These are phyloP conservation scores for Penicillium sp. DNA, from an alignment of 2,329 filamentous ascomycete genomes.

Conservation along the genomic window DNA sequence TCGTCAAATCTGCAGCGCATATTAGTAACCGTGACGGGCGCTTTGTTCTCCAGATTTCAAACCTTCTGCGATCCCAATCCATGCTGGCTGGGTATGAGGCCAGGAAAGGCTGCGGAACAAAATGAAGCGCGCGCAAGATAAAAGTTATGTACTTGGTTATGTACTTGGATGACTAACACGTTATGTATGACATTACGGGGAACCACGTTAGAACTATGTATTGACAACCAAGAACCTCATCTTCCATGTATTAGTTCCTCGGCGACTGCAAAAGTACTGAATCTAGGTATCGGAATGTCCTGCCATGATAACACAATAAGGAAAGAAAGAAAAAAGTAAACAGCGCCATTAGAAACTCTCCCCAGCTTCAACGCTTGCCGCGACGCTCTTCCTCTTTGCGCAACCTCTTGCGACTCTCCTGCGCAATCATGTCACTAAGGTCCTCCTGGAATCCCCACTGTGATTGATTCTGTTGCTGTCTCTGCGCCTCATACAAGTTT, in stretches of 20 bases:
- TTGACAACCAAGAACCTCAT: background rate
- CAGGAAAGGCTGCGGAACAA: background rate
- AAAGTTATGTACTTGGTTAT: too few relatives aligned
- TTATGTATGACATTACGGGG: background rate
- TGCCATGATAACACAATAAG: background rate
- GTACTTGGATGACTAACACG: background rate
- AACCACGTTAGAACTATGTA: too few relatives aligned
- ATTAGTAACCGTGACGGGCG: slow-evolving; percentile 4
- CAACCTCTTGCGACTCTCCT: slow-evolving; percentile 83
- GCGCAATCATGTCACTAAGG: slow-evolving; percentile 90
- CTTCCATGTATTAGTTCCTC: background rate
- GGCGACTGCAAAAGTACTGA: background rate
- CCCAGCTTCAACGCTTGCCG: slow-evolving; percentile 47
- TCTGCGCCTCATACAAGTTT: slow-evolving; percentile 69
- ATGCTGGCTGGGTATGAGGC: slow-evolving; percentile 17
- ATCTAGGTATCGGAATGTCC: background rate
- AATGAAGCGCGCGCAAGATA: background rate
- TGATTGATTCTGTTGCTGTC: slow-evolving; percentile 60
- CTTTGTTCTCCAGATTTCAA: slow-evolving; percentile 3
- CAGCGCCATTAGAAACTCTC: background rate
- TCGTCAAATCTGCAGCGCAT: slow-evolving; percentile 33
- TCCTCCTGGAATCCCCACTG: slow-evolving; percentile 81
- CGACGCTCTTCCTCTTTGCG: slow-evolving; percentile 79
- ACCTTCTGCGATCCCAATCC: slow-evolving; percentile 45
- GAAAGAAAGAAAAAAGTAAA: background rate